phyloP scores from a whole-genome alignment of 2,329 filamentous ascomycete species.

The Exophiala viscosa region DNA sequence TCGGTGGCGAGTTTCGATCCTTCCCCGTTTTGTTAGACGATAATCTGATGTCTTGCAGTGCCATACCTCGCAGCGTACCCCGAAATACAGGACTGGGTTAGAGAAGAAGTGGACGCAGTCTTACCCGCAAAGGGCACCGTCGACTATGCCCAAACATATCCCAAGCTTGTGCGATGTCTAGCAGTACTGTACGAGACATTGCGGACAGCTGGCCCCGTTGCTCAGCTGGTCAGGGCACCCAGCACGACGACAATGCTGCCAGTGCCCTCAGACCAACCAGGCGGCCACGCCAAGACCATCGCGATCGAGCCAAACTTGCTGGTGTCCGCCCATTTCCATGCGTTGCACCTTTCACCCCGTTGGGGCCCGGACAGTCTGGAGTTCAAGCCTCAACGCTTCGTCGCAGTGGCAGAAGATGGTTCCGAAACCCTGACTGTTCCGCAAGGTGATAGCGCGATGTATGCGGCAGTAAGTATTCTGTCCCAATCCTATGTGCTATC shows the following conservation, averaged over 20 bases:
- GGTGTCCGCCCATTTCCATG: slow-evolving; percentile 8
- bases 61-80: slow-evolving; percentile 15
- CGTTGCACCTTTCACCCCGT: slow-evolving; percentile 7
- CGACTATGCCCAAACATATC: slow-evolving; percentile 7
- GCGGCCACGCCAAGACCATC: background rate
- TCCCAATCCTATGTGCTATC: slow-evolving; percentile 22
- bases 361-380: slow-evolving; percentile 29
- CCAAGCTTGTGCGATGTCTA: slow-evolving; percentile 3
- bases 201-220: slow-evolving; percentile 25
- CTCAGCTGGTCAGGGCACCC: slow-evolving; percentile 9
- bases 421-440: background rate
- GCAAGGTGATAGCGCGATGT: slow-evolving; percentile 5
- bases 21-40: no score
- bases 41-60: background rate
- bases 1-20: background rate
- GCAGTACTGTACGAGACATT: slow-evolving; percentile 27
- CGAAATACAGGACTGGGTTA: slow-evolving; percentile 12
- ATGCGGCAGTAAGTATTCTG: slow-evolving; percentile 7
- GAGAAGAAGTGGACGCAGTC: slow-evolving; percentile 36
- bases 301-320: slow-evolving; percentile 11
- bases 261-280: background rate
- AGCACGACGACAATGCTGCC: background rate
- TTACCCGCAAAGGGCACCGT: slow-evolving; percentile 7
- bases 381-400: slow-evolving; percentile 35
- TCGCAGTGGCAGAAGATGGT: slow-evolving; percentile 12